Percentiles rank a stretch among this genome's conserved stretches.
Evolutionary conservation across 2,329 filamentous ascomycete species (phyloP).

Genomic region (Colletotrichum sojae): DNA sequence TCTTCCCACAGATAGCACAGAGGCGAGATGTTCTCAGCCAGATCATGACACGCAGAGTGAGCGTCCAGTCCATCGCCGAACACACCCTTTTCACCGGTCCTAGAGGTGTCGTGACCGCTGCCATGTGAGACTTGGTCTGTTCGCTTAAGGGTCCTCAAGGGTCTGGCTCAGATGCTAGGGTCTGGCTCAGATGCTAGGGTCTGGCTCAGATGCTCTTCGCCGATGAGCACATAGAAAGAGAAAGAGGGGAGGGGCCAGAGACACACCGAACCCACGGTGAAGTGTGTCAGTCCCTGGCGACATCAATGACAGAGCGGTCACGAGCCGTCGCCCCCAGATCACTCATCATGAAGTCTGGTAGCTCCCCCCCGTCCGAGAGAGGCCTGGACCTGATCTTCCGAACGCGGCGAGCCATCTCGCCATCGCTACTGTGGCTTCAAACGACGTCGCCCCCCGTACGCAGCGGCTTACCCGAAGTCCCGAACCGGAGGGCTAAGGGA

Average conservation of each 20-base stretch:
- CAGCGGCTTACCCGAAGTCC: conserved; percentile 15
- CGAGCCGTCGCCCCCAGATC: neutral
- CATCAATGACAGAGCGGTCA: neutral
- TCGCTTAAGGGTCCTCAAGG: neutral
- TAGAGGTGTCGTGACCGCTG: conserved; percentile 7
- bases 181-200: too few relatives aligned
- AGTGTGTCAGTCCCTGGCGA: too few relatives aligned
- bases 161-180: neutral
- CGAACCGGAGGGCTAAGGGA: too few relatives aligned
- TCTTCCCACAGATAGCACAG: neutral
- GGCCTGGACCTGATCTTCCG: conserved; percentile 32
- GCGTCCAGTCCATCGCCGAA: neutral
- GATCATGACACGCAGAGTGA: neutral
- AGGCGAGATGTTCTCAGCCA: neutral
- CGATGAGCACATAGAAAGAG: neutral
- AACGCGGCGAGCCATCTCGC: conserved; percentile 29
- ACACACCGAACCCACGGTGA: too few relatives aligned
- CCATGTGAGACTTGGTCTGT: neutral
- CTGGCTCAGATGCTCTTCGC: neutral
- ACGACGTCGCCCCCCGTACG: conserved; percentile 22
- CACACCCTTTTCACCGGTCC: neutral
- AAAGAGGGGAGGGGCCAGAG: too few relatives aligned
- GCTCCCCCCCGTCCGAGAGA: neutral
- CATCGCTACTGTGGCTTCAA: conserved; percentile 32
- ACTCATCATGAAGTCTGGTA: neutral